A percentile compares a stretch with the other conserved stretches of the same genome.
These are phyloP conservation scores for Phoenix dactylifera DNA, from an alignment of 176 grass and related monocot genomes.

Conservation along the genomic window DNA sequence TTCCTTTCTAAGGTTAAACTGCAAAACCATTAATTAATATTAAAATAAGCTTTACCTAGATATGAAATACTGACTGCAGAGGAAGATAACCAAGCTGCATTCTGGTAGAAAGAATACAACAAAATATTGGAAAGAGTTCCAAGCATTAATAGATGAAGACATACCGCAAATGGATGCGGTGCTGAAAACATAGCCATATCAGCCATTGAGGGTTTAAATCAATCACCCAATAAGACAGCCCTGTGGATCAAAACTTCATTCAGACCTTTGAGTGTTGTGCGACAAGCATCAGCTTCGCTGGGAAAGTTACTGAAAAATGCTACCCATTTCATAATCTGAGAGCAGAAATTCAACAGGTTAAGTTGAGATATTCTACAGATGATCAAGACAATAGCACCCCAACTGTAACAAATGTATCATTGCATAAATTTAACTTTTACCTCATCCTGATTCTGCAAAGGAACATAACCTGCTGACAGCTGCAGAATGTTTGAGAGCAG, in stretches of 20 bases:
- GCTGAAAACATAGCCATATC: conserved; percentile 67
- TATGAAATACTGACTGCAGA: too few relatives aligned
- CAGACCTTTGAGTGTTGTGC: conserved; percentile 30
- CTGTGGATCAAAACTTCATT: conserved; percentile 72
- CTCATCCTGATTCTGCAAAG: conserved; percentile 45
- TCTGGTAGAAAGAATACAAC: neutral
- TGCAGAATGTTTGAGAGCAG: conserved; percentile 39
- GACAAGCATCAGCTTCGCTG: conserved; percentile 25
- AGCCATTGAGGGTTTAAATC: conserved; percentile 49
- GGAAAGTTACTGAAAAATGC: conserved; percentile 56
- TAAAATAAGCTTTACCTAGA: too few relatives aligned
- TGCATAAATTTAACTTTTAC: conserved; percentile 10
- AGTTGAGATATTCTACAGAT: neutral
- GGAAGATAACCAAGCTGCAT: too few relatives aligned
- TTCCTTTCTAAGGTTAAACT: too few relatives aligned
- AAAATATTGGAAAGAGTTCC: neutral
- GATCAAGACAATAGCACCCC: too few relatives aligned
- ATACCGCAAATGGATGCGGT: conserved; percentile 52
- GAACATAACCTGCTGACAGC: neutral
- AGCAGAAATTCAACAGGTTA: conserved; percentile 7
- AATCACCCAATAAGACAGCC: conserved; percentile 46
- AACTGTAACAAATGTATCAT: too few relatives aligned
- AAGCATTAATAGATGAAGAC: neutral
- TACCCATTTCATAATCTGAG: conserved; percentile 63
- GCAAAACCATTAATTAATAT: too few relatives aligned